Evolutionary conservation across 2,329 filamentous ascomycete genomes (phyloP).

Genomic region (Cercospora nicotianae): DNA sequence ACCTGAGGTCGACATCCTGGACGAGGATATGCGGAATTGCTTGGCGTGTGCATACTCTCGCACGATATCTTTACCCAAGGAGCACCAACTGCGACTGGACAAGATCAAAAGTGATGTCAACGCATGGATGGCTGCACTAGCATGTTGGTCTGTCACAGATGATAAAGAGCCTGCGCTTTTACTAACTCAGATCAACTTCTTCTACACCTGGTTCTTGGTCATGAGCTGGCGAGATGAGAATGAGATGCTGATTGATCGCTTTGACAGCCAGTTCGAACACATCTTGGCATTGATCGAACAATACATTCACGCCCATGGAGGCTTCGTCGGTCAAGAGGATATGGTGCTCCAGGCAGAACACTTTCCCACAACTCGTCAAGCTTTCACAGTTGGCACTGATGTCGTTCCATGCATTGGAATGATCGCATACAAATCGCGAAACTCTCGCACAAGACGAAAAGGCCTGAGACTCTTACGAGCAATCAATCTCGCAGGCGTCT

Average conservation of each 20-base stretch:
- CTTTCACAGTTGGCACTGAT: slow-evolving; percentile 23
- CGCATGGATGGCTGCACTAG: slow-evolving; percentile 22
- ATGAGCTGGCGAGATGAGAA: slow-evolving; percentile 22
- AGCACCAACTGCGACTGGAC: slow-evolving; percentile 11
- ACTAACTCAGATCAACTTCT: slow-evolving; percentile 24
- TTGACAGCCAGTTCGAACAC: slow-evolving; percentile 21
- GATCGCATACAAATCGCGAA: slow-evolving; percentile 23
- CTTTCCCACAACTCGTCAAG: slow-evolving; percentile 15
- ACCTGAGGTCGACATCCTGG: slow-evolving; percentile 15
- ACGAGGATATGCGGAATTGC: slow-evolving; percentile 24
- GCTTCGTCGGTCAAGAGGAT: neutral
- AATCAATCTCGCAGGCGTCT: slow-evolving; percentile 24
- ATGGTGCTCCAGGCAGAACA: neutral
- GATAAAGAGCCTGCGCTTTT: slow-evolving; percentile 18
- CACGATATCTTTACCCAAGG: slow-evolving; percentile 7
- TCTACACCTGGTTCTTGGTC: slow-evolving; percentile 23
- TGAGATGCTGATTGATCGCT: slow-evolving; percentile 23
- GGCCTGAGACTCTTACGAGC: slow-evolving; percentile 15
- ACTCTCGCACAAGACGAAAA: slow-evolving; percentile 13
- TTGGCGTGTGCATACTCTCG: slow-evolving; percentile 23
- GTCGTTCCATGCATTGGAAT: slow-evolving; percentile 21
- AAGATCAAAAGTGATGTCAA: slow-evolving; percentile 20
- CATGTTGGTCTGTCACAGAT: slow-evolving; percentile 1
- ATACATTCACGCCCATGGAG: slow-evolving; percentile 20
- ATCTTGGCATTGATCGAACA: slow-evolving; percentile 19